Evolutionary conservation across 2,329 filamentous ascomycete genomes (phyloP).

Genomic region (Zymoseptoria tritici): DNA sequence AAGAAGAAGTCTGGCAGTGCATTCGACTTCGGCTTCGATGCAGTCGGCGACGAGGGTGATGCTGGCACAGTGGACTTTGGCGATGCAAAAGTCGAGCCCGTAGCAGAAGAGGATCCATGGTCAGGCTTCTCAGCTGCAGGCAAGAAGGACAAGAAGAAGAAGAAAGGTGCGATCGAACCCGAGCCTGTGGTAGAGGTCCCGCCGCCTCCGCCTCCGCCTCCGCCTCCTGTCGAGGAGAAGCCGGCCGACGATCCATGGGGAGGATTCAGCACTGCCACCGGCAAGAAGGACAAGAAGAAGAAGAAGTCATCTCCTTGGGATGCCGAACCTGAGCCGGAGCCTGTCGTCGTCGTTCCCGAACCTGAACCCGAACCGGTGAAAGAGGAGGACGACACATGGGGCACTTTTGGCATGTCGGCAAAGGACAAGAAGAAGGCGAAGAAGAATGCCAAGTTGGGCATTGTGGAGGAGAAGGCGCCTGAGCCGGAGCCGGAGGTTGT

Average conservation of each 20-base stretch:
- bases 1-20: slow-evolving; percentile 30
- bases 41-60: slow-evolving; percentile 7
- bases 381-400: slow-evolving; percentile 32
- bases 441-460: slow-evolving; percentile 40
- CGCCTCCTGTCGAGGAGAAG: slow-evolving; percentile 22
- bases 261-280: slow-evolving; percentile 18
- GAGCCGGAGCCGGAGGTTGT: slow-evolving; percentile 8
- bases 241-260: slow-evolving; percentile 29
- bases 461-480: slow-evolving; percentile 21
- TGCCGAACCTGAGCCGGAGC: slow-evolving; percentile 28
- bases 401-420: slow-evolving; percentile 24
- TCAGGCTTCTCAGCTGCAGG: slow-evolving; percentile 17
- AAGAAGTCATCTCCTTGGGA: slow-evolving; percentile 22
- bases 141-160: slow-evolving; percentile 30
- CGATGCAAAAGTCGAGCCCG: slow-evolving; percentile 14
- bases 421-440: slow-evolving; percentile 43
- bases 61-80: slow-evolving; percentile 17
- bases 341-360: slow-evolving; percentile 24
- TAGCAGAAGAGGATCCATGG: slow-evolving; percentile 22
- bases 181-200: slow-evolving; percentile 22
- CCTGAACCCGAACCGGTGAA: slow-evolving; percentile 35
- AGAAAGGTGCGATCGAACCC: slow-evolving; percentile 18
- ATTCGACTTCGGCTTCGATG: slow-evolving; percentile 27
- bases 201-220: no score
- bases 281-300: slow-evolving; percentile 38